A percentile compares a stretch with the other conserved stretches of the same genome.
phyloP scores from a whole-genome alignment of 176 grass and related monocot species.

The Triticum urartu region DNA sequence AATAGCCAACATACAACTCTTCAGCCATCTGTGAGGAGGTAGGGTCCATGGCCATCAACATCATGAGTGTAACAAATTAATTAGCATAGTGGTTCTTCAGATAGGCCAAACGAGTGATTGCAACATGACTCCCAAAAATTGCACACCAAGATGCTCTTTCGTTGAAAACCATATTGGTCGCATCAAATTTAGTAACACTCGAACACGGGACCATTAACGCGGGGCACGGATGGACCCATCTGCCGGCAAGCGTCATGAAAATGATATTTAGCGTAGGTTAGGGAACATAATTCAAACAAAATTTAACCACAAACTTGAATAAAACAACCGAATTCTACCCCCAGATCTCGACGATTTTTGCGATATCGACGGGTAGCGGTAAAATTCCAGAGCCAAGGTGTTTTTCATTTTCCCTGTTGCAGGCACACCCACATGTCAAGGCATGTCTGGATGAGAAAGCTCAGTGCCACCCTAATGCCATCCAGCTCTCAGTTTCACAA shows the following conservation, averaged over 20 bases:
- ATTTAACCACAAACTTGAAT: neutral
- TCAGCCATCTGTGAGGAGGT: neutral
- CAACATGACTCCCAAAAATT: neutral
- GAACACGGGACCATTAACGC: neutral
- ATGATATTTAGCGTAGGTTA: neutral
- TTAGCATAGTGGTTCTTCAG: constrained; percentile 20
- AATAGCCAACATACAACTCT: neutral
- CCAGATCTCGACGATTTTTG: neutral
- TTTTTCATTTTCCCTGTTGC: neutral
- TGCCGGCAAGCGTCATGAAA: neutral
- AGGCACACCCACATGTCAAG: neutral
- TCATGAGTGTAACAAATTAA: neutral
- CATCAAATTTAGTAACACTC: neutral
- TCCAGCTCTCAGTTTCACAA: neutral
- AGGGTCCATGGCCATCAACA: neutral
- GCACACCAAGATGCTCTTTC: neutral
- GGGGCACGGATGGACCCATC: neutral
- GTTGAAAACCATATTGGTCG: neutral
- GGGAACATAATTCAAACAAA: neutral
- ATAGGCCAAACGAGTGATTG: neutral
- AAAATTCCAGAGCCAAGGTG: neutral
- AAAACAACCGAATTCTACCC: neutral
- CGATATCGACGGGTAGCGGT: neutral
- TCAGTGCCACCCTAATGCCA: neutral
- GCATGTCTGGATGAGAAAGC: neutral